phyloP scores from a whole-genome alignment of 306 rosid species.

The Quercus suber region DNA sequence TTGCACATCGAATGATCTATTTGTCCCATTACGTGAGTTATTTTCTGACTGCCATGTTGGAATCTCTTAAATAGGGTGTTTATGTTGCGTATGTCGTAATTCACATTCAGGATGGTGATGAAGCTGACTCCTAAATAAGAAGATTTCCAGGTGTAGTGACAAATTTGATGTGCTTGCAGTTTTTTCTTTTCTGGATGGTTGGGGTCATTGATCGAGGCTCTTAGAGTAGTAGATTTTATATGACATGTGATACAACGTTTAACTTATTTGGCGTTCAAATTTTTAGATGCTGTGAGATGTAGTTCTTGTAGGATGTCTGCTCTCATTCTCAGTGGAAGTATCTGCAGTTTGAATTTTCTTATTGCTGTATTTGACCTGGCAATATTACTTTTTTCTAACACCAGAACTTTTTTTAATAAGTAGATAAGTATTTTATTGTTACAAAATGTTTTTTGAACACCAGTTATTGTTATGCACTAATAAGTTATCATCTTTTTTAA shows the following conservation, averaged over 20 bases:
- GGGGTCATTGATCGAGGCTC: slow-evolving; percentile 45
- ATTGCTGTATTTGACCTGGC: slow-evolving; percentile 10
- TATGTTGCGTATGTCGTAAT: slow-evolving; percentile 55
- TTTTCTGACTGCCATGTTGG: slow-evolving; percentile 58
- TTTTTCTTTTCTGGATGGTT: slow-evolving; percentile 40
- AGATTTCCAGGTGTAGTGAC: slow-evolving; percentile 57
- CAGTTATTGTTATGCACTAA: slow-evolving; percentile 10
- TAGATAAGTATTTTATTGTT: too few species aligned
- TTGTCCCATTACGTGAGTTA: slow-evolving; percentile 40
- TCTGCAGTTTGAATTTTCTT: slow-evolving; percentile 25
- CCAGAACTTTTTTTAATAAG: too few species aligned
- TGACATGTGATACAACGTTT: slow-evolving; percentile 35
- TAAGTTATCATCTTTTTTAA: slow-evolving; percentile 12
- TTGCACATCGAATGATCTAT: slow-evolving; percentile 48
- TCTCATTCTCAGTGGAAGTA: slow-evolving; percentile 25
- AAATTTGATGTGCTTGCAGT: slow-evolving; percentile 56
- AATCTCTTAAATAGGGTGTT: slow-evolving; percentile 67
- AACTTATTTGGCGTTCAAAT: slow-evolving; percentile 33
- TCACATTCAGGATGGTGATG: slow-evolving; percentile 63
- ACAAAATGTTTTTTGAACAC: background rate
- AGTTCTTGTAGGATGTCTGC: slow-evolving; percentile 20
- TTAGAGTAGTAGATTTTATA: slow-evolving; percentile 34
- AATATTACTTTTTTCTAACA: background rate
- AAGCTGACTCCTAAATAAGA: slow-evolving; percentile 62
- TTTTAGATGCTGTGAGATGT: slow-evolving; percentile 36